These are phyloP conservation scores for Kodamaea arcana DNA, from an alignment of 1,139 yeast species.

Conservation along the genomic window DNA sequence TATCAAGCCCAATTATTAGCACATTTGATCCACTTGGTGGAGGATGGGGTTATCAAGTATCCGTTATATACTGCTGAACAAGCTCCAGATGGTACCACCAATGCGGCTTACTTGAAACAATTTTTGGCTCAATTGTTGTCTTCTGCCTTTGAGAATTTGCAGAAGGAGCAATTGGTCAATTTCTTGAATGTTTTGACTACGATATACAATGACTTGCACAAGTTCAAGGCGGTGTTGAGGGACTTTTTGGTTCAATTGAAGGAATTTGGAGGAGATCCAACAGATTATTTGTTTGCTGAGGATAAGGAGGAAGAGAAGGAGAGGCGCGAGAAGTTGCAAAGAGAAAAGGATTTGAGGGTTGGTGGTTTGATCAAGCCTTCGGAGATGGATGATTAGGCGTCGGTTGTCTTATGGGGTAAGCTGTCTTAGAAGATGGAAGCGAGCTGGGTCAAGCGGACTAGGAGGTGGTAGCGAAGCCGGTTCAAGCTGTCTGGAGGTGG, in stretches of 20 bases:
- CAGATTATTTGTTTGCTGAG: conserved; percentile 91
- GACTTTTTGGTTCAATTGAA: conserved; percentile 96
- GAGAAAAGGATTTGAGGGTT: conserved; percentile 78
- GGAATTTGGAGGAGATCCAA: conserved; percentile 90
- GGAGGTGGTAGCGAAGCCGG: no score
- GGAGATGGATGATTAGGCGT: conserved; percentile 90
- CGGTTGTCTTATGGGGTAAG: no score
- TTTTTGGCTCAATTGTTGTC: conserved; percentile 78
- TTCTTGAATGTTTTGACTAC: conserved; percentile 75
- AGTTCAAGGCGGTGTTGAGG: conserved; percentile 82
- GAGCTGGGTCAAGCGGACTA: no score
- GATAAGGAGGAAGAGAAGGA: conserved; percentile 77
- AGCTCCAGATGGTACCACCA: conserved; percentile 82
- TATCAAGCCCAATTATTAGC: conserved; percentile 83
- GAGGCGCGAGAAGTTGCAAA: conserved; percentile 66
- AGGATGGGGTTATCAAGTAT: conserved; percentile 64
- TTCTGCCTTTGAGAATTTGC: conserved; percentile 87
- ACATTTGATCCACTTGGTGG: conserved; percentile 78
- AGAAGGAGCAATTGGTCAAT: conserved; percentile 72
- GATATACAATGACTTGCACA: conserved; percentile 67
- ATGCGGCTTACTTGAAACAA: conserved; percentile 73
- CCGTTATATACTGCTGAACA: conserved; percentile 73
- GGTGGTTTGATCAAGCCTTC: conserved; percentile 96
- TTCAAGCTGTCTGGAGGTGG: no score
- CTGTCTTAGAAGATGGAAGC: no score